Evolutionary conservation across 2,329 filamentous ascomycete species (phyloP).

Genomic region (Fusarium sp.): DNA sequence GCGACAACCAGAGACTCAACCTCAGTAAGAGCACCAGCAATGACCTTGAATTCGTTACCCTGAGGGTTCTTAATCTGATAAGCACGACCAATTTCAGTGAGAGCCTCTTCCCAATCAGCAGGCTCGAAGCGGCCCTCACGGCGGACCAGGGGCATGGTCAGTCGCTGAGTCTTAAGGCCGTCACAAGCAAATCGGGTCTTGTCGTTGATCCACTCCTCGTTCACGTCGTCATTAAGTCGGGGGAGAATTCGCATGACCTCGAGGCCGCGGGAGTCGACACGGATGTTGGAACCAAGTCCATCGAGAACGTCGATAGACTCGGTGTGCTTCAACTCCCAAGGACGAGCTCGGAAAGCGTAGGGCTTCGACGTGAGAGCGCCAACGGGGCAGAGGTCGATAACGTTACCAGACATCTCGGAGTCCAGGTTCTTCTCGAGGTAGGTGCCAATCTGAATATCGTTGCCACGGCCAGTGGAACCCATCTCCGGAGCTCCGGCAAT

Average conservation of each 20-base stretch:
- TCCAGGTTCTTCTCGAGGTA: conserved; percentile 95
- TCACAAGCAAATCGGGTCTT: conserved; percentile 97
- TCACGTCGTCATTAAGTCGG: conserved; percentile 95
- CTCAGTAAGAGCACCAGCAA: conserved; percentile 91
- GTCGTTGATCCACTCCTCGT: conserved; percentile 99
- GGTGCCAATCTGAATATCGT: conserved; percentile 97
- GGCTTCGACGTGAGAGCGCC: conserved; percentile 97
- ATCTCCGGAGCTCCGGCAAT: conserved; percentile 95
- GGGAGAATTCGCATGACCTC: conserved; percentile 97
- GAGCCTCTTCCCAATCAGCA: conserved; percentile 93
- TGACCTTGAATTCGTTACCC: conserved; percentile 94
- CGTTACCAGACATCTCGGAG: conserved; percentile 94
- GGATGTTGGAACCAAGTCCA: conserved; percentile 91
- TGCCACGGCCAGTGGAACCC: conserved; percentile 93
- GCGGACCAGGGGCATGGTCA: conserved; percentile 91
- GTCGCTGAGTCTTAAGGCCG: conserved; percentile 92
- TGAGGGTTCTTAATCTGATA: conserved; percentile 83
- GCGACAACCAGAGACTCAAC: conserved; percentile 94
- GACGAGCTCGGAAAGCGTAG: conserved; percentile 94
- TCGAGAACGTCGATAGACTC: conserved; percentile 96
- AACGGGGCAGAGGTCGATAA: conserved; percentile 98
- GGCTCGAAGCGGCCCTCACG: conserved; percentile 91
- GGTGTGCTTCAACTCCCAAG: conserved; percentile 96
- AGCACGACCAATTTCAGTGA: conserved; percentile 85
- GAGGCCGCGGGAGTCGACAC: conserved; percentile 89